Conservation (phyloP, 768 basidiomycete genomes). For the Suillus placidus region DNA sequence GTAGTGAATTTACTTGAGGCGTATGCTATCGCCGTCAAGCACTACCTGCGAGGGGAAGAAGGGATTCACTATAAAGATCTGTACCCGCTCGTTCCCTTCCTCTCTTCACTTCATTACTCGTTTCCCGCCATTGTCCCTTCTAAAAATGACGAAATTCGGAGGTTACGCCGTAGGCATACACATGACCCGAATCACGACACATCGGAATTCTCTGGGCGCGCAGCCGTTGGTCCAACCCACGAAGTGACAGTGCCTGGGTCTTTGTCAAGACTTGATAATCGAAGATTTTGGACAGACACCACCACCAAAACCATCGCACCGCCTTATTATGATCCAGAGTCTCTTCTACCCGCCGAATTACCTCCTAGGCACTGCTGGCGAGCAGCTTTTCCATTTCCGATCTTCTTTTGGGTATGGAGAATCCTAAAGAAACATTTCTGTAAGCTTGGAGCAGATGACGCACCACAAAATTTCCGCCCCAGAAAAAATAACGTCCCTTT, state of each 20-base stretch:
- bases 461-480: background rate
- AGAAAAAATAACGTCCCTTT: conserved; percentile 60
- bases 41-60: conserved; percentile 64
- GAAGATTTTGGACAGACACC: background rate
- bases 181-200: too few relatives aligned
- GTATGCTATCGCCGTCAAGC: conserved; percentile 65
- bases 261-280: background rate
- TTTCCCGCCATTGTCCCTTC: conserved; percentile 53
- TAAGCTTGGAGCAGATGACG: background rate
- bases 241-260: background rate
- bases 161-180: too few relatives aligned
- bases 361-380: background rate
- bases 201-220: too few relatives aligned
- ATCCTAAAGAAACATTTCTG: background rate
- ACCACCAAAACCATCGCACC: background rate
- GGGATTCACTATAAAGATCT: conserved; percentile 46
- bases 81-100: conserved; percentile 69
- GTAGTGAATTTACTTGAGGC: conserved; percentile 69
- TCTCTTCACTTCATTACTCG: conserved; percentile 57
- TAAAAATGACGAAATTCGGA: background rate
- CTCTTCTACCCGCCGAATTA: background rate
- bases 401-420: background rate
- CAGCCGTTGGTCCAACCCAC: background rate
- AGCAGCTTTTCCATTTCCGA: background rate
- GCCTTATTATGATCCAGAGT: background rate